phyloP scores from a whole-genome alignment of 2,329 filamentous ascomycete genomes.

The Diaporthe velutina region DNA sequence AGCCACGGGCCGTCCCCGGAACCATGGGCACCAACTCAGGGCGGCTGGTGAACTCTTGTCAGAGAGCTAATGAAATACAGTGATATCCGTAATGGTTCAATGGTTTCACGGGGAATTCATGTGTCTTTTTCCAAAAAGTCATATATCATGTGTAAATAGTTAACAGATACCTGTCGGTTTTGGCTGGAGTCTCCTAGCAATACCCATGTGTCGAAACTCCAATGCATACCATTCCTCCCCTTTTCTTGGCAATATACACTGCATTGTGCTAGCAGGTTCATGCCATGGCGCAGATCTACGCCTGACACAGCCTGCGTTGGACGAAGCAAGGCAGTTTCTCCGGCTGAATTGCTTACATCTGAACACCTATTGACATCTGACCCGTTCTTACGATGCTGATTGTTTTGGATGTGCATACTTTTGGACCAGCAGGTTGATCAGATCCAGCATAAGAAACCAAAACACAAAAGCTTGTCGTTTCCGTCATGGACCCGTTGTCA shows the following conservation, averaged over 20 bases:
- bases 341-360: not conserved
- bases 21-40: not conserved
- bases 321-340: not conserved
- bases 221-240: not conserved
- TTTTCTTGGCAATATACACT: too few species aligned
- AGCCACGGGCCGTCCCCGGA: not conserved
- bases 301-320: not conserved
- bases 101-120: not conserved
- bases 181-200: not conserved
- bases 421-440: not conserved
- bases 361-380: not conserved
- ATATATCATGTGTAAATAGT: not conserved
- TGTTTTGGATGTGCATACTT: not conserved
- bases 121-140: not conserved
- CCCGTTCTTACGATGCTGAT: too few species aligned
- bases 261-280: too few species aligned
- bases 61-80: not conserved
- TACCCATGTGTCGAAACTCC: not conserved
- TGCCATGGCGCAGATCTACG: not conserved
- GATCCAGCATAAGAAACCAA: not conserved
- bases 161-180: not conserved
- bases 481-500: constrained; percentile 2
- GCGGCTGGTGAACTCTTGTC: not conserved
- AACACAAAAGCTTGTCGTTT: too few species aligned
- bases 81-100: not conserved